Evolutionary conservation across 768 basidiomycete genomes (phyloP).

Genomic region (Pisolithus orientalis): DNA sequence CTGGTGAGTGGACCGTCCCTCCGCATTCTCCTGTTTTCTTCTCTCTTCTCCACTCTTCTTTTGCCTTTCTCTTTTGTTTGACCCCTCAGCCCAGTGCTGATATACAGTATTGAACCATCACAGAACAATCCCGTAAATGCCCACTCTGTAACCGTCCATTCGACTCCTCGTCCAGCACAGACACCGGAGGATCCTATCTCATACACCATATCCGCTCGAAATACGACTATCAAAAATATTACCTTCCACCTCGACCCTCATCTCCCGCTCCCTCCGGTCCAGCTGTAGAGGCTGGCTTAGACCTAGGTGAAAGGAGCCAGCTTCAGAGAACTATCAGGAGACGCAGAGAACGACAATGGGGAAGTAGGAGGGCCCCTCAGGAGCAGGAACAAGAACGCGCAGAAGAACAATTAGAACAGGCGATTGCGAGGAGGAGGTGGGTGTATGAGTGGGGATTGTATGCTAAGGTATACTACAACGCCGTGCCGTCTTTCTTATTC

Average conservation of each 20-base stretch:
- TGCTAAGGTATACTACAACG: slow-evolving; percentile 60
- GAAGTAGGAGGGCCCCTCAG: slow-evolving; percentile 28
- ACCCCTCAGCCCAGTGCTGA: background rate
- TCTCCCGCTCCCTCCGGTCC: slow-evolving; percentile 35
- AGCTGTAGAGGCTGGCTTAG: slow-evolving; percentile 22
- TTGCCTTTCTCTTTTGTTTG: background rate
- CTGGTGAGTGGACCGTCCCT: slow-evolving; percentile 42
- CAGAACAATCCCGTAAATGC: slow-evolving; percentile 74
- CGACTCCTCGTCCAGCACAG: slow-evolving; percentile 32
- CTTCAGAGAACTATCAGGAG: background rate
- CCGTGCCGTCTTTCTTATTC: background rate
- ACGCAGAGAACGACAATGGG: slow-evolving; percentile 48
- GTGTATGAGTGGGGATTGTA: slow-evolving; percentile 76
- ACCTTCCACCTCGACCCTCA: slow-evolving; percentile 57
- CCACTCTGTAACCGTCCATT: slow-evolving; percentile 67
- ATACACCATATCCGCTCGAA: slow-evolving; percentile 76
- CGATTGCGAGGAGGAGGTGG: slow-evolving; percentile 69
- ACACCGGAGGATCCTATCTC: slow-evolving; percentile 38
- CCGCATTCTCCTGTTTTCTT: background rate
- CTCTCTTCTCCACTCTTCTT: background rate
- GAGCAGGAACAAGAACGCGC: slow-evolving; percentile 47
- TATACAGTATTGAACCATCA: background rate
- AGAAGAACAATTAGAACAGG: slow-evolving; percentile 66
- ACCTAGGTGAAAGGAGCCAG: slow-evolving; percentile 4
- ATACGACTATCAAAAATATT: slow-evolving; percentile 78